Evolutionary conservation across 495 filamentous ascomycete genomes (phyloP).

Genomic region (Pyronema domesticum): DNA sequence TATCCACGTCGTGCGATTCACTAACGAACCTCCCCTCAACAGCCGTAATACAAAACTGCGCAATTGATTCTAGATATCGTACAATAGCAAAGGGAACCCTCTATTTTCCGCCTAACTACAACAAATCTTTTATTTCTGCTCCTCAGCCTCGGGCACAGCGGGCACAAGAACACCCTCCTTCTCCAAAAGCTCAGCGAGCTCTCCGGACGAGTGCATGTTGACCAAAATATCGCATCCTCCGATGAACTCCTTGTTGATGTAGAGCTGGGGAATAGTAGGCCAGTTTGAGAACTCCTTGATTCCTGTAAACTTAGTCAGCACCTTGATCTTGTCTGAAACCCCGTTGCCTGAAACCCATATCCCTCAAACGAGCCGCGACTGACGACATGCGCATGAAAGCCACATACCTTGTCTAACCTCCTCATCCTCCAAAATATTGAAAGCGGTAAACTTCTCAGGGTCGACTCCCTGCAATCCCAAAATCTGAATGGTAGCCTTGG

Average conservation of each 20-base stretch:
- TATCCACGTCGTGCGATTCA: too few species aligned
- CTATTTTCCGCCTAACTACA: background rate
- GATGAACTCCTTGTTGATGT: conserved; percentile 86
- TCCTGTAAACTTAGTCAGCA: conserved; percentile 33
- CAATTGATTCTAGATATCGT: background rate
- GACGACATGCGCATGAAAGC: background rate
- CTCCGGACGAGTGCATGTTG: conserved; percentile 93
- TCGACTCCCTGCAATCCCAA: conserved; percentile 87
- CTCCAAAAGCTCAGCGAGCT: conserved; percentile 76
- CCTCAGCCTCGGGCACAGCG: conserved; percentile 26
- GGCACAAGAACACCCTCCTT: conserved; percentile 67
- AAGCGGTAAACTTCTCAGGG: conserved; percentile 88
- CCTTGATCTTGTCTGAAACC: background rate
- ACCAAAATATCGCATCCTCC: conserved; percentile 94
- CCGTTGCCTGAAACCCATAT: too few species aligned
- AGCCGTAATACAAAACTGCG: too few species aligned
- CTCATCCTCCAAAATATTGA: conserved; percentile 85
- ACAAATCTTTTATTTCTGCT: background rate
- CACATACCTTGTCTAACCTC: conserved; percentile 66
- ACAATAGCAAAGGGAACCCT: background rate
- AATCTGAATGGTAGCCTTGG: conserved; percentile 84
- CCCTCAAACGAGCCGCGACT: background rate
- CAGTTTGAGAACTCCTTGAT: conserved; percentile 98
- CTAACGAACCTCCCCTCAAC: too few species aligned
- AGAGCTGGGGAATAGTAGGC: conserved; percentile 95